These are phyloP conservation scores for Calonectria honghensis DNA, from an alignment of 2,329 filamentous ascomycete genomes.

Conservation along the genomic window DNA sequence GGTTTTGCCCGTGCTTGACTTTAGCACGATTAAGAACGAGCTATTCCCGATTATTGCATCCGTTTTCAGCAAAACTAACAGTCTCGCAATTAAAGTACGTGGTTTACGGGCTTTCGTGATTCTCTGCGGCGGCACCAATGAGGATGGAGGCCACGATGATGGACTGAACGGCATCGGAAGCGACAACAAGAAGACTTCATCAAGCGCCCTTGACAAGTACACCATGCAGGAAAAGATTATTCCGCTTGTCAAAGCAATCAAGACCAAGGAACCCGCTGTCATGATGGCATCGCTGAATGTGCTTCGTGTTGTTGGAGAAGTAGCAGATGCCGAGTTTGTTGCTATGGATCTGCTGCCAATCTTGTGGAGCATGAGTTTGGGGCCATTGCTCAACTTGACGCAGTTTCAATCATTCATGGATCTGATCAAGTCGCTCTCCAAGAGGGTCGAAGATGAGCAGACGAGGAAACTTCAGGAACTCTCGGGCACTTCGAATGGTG, in stretches of 20 bases:
- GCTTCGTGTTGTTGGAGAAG: conserved; percentile 86
- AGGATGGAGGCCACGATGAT: conserved; percentile 73
- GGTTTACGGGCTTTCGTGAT: conserved; percentile 93
- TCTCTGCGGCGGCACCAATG: conserved; percentile 85
- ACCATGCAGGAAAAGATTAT: conserved; percentile 99
- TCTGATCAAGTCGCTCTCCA: conserved; percentile 87
- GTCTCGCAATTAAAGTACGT: conserved; percentile 94
- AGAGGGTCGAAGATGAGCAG: conserved; percentile 91
- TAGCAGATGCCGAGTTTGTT: conserved; percentile 92
- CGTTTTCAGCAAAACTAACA: conserved; percentile 95
- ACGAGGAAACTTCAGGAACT: conserved; percentile 91
- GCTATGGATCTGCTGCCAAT: conserved; percentile 93
- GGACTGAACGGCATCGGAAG: conserved; percentile 83
- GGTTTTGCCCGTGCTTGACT: conserved; percentile 92
- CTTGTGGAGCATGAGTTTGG: conserved; percentile 93
- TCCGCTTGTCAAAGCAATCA: conserved; percentile 92
- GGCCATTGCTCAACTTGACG: conserved; percentile 88
- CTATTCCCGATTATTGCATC: conserved; percentile 93
- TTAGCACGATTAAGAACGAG: conserved; percentile 97
- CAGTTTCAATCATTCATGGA: conserved; percentile 95
- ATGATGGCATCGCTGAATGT: conserved; percentile 95
- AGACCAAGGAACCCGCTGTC: conserved; percentile 97
- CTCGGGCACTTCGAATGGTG: conserved; percentile 74
- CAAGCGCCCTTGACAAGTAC: conserved; percentile 94
- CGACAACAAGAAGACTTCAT: conserved; percentile 77